A percentile compares a stretch with the other conserved stretches of the same genome.
These are phyloP conservation scores for Xylariaceae sp. DNA, from an alignment of 2,329 filamentous ascomycete species.

Conservation along the genomic window DNA sequence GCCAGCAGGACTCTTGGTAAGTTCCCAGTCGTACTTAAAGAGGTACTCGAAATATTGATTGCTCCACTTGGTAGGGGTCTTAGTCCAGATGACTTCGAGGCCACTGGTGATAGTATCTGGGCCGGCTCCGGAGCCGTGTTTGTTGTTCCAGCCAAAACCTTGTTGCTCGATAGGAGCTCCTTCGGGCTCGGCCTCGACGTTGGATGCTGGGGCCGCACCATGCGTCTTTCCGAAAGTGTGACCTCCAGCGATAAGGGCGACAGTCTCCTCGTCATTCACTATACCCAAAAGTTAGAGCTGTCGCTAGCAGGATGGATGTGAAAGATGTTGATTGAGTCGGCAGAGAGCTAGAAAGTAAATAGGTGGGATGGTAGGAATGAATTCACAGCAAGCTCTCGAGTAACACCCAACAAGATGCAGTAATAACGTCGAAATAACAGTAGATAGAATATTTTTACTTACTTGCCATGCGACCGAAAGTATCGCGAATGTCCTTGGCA, in stretches of 20 bases:
- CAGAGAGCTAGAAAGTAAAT: background rate
- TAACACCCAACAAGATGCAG: no score
- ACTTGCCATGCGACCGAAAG: slow-evolving; percentile 73
- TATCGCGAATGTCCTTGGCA: slow-evolving; percentile 67
- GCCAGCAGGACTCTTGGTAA: slow-evolving; percentile 70
- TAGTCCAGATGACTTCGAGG: slow-evolving; percentile 76
- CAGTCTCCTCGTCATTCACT: slow-evolving; percentile 76
- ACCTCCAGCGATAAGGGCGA: slow-evolving; percentile 73
- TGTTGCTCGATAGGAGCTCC: slow-evolving; percentile 61
- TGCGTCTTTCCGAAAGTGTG: slow-evolving; percentile 81
- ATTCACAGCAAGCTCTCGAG: no score
- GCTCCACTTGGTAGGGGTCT: slow-evolving; percentile 71
- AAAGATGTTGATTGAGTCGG: background rate
- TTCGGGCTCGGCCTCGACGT: slow-evolving; percentile 66
- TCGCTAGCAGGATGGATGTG: no score
- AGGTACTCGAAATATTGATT: slow-evolving; percentile 72
- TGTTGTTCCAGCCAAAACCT: slow-evolving; percentile 70
- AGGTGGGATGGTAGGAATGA: background rate
- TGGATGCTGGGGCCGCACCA: slow-evolving; percentile 60
- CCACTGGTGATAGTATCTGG: slow-evolving; percentile 70
- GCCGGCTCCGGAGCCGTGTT: slow-evolving; percentile 62
- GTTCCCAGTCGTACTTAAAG: slow-evolving; percentile 75
- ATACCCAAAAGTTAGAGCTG: no score
- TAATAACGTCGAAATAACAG: no score
- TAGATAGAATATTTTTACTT: background rate